Evolutionary conservation across 1,284 basidiomycete genomes (phyloP).

Genomic region (Peniophora sp.): DNA sequence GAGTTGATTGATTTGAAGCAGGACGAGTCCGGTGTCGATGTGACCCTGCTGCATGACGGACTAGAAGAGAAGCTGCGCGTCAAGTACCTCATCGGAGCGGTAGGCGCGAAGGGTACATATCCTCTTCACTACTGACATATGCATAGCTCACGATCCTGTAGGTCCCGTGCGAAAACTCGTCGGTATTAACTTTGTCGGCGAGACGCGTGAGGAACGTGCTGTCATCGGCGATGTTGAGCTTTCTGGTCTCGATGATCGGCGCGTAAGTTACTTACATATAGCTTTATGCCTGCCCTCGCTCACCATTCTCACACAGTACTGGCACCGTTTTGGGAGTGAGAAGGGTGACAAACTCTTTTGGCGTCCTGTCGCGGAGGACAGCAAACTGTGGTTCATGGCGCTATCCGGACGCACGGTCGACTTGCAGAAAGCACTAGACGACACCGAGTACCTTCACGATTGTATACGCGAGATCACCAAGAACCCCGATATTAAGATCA

Average conservation of each 20-base stretch:
- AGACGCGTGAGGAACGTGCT: not conserved
- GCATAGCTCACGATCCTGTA: not conserved
- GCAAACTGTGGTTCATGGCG: not conserved
- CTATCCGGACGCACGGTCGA: not conserved
- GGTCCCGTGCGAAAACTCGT: not conserved
- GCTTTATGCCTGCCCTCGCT: not conserved
- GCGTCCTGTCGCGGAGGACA: not conserved
- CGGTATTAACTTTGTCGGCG: not conserved
- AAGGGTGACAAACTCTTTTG: slow-evolving; percentile 2
- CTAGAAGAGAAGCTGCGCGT: not conserved
- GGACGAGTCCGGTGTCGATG: not conserved
- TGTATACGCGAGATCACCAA: not conserved
- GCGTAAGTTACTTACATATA: slow-evolving; percentile 1
- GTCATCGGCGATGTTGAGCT: not conserved
- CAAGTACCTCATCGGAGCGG: not conserved
- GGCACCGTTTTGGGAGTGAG: slow-evolving; percentile 20
- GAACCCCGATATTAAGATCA: not conserved
- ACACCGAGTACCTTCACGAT: not conserved
- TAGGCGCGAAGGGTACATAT: not conserved
- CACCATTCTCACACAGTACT: slow-evolving; percentile 14
- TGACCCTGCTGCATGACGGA: not conserved
- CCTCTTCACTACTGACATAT: not conserved
- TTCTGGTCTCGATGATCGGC: slow-evolving; percentile 8
- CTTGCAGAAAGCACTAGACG: not conserved
- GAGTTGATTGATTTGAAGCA: not conserved